Conservation (phyloP, 345 rosid species). For the Linum trigynum region DNA sequence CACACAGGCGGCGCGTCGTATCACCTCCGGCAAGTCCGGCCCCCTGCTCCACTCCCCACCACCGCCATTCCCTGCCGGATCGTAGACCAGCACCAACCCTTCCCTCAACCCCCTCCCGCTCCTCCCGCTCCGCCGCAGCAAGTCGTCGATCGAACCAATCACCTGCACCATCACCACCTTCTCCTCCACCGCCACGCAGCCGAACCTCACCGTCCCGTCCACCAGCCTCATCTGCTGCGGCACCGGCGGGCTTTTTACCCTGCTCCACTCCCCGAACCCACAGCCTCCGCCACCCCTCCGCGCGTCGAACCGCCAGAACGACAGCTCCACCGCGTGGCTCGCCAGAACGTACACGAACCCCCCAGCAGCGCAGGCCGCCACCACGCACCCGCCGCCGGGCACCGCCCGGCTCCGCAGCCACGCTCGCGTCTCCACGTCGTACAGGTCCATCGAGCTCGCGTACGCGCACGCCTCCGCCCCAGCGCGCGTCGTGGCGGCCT, state of each 20-base stretch:
- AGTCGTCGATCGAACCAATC: conserved; percentile 68
- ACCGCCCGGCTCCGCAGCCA: conserved; percentile 78
- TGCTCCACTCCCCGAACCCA: conserved; percentile 68
- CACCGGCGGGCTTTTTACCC: conserved; percentile 69
- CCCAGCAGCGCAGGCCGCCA: conserved; percentile 65
- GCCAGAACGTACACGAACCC: conserved; percentile 55
- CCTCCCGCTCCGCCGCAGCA: conserved; percentile 70
- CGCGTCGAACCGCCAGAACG: conserved; percentile 76
- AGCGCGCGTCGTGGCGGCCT: conserved; percentile 23
- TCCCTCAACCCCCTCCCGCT: conserved; percentile 44
- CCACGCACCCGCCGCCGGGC: conserved; percentile 88
- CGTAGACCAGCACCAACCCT: conserved; percentile 58
- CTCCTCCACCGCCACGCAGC: conserved; percentile 56
- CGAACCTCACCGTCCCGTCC: conserved; percentile 68
- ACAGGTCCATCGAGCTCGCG: conserved; percentile 85
- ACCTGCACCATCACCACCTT: conserved; percentile 72
- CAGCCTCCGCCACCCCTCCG: conserved; percentile 26
- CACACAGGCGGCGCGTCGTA: conserved; percentile 78
- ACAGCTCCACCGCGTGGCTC: conserved; percentile 84
- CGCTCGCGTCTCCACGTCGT: conserved; percentile 47
- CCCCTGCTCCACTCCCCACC: conserved; percentile 68
- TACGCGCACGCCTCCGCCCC: conserved; percentile 55
- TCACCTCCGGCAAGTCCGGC: conserved; percentile 59
- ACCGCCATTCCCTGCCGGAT: conserved; percentile 16
- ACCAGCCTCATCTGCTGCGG: conserved; percentile 49